These are phyloP conservation scores for Cyberlindnera xylosilytica DNA, from an alignment of 805 yeast species.

Conservation along the genomic window DNA sequence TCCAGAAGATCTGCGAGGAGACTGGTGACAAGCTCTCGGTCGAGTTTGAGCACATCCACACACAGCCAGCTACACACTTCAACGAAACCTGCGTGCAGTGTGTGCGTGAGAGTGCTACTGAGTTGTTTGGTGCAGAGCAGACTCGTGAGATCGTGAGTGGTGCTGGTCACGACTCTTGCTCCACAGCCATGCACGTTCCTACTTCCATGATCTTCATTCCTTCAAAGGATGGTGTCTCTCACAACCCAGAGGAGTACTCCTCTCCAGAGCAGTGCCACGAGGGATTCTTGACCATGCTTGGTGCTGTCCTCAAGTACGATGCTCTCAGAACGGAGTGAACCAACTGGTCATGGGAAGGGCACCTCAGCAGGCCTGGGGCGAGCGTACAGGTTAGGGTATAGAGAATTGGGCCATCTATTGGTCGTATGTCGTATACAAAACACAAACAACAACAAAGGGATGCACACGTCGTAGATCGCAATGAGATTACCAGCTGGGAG, in stretches of 20 bases:
- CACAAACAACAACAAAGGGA: too few relatives aligned
- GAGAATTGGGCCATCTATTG: too few relatives aligned
- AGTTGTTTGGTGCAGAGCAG: conserved; percentile 43
- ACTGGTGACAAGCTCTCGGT: conserved; percentile 34
- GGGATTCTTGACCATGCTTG: conserved; percentile 56
- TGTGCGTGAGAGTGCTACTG: conserved; percentile 50
- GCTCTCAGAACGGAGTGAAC: conserved; percentile 16
- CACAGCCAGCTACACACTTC: conserved; percentile 57
- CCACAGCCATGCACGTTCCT: conserved; percentile 53
- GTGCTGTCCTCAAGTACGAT: conserved; percentile 44
- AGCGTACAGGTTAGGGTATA: too few relatives aligned
- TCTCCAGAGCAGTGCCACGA: conserved; percentile 61
- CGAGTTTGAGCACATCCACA: conserved; percentile 41
- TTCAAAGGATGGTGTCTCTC: conserved; percentile 61
- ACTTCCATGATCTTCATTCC: conserved; percentile 77
- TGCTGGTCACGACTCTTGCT: conserved; percentile 74
- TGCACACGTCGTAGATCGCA: too few relatives aligned
- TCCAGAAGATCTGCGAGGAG: conserved; percentile 34
- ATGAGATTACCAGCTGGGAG: too few relatives aligned
- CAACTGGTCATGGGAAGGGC: neutral
- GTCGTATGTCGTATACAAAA: too few relatives aligned
- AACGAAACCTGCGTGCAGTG: conserved; percentile 47
- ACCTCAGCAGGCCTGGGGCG: too few relatives aligned
- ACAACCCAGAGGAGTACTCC: conserved; percentile 64
- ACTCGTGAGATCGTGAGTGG: conserved; percentile 55